These are phyloP conservation scores for Russula sp. DNA, from an alignment of 768 basidiomycete genomes.

Conservation along the genomic window DNA sequence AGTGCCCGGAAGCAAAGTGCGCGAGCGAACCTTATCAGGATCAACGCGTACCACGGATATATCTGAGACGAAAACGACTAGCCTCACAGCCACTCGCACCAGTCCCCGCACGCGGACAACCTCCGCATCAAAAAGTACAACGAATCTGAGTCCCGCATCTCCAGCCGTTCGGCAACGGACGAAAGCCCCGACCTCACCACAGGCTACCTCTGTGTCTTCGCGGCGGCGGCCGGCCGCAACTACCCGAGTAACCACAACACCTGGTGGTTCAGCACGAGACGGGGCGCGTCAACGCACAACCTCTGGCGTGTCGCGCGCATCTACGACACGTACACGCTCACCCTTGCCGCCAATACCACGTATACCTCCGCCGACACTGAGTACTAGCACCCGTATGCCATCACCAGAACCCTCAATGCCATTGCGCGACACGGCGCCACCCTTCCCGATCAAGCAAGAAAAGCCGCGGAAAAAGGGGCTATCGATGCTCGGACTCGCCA, in stretches of 20 bases:
- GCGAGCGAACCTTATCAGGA: constrained; percentile 19
- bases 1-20: constrained; percentile 9
- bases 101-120: constrained; percentile 17
- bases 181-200: constrained; percentile 1
- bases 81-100: background rate
- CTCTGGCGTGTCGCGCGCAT: constrained; percentile 6
- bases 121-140: constrained; percentile 17
- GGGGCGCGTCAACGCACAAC: constrained; percentile 6
- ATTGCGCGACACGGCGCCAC: constrained; percentile 27
- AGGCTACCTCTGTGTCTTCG: constrained; percentile 8
- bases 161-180: constrained; percentile 10
- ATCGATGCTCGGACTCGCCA: constrained; percentile 40
- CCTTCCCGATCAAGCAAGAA: constrained; percentile 29
- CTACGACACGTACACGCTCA: constrained; percentile 4
- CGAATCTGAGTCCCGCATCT: constrained; percentile 1
- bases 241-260: background rate
- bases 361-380: background rate
- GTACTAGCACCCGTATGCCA: constrained; percentile 17
- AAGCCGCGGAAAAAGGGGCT: constrained; percentile 15
- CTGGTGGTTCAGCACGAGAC: constrained; percentile 3
- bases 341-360: constrained; percentile 16
- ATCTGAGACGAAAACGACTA: constrained; percentile 4
- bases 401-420: constrained; percentile 22
- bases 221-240: background rate
- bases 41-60: constrained; percentile 10